These are phyloP conservation scores for Prunus persica DNA, from an alignment of 306 rosid species.

Conservation along the genomic window DNA sequence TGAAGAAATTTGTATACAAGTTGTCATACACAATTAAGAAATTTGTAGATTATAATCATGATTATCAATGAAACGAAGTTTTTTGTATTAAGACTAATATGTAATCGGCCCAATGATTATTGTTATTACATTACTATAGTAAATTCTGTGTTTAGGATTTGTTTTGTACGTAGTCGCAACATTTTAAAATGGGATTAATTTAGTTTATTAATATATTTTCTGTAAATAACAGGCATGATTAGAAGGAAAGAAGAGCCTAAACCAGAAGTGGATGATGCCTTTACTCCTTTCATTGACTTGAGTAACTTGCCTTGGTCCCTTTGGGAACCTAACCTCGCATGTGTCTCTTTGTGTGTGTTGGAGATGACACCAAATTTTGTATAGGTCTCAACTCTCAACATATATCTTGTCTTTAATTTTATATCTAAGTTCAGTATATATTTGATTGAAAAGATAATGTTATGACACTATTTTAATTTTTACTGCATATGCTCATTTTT, in stretches of 20 bases:
- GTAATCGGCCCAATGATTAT: no score
- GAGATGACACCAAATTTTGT: not conserved
- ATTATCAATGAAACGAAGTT: not conserved
- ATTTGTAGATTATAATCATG: not conserved
- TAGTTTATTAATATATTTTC: not conserved
- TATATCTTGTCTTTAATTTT: not conserved
- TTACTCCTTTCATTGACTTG: slow-evolving; percentile 30
- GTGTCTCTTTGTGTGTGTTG: slow-evolving; percentile 5
- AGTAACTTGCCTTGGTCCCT: slow-evolving; percentile 19
- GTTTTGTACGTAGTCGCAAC: not conserved
- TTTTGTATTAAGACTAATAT: no score
- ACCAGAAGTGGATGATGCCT: slow-evolving; percentile 17
- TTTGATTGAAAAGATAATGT: no score
- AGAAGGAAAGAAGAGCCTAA: slow-evolving; percentile 27
- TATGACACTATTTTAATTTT: not conserved
- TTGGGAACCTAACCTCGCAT: slow-evolving; percentile 18
- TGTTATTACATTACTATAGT: no score
- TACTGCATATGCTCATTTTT: not conserved
- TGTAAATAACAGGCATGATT: slow-evolving; percentile 8
- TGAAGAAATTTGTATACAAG: no score
- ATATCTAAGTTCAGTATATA: not conserved
- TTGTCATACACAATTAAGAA: not conserved
- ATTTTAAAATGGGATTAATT: not conserved
- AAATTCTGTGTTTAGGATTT: not conserved
- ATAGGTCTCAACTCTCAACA: not conserved